These are phyloP conservation scores for Vigna reflexopilosa DNA, from an alignment of 306 rosid species.

Conservation along the genomic window DNA sequence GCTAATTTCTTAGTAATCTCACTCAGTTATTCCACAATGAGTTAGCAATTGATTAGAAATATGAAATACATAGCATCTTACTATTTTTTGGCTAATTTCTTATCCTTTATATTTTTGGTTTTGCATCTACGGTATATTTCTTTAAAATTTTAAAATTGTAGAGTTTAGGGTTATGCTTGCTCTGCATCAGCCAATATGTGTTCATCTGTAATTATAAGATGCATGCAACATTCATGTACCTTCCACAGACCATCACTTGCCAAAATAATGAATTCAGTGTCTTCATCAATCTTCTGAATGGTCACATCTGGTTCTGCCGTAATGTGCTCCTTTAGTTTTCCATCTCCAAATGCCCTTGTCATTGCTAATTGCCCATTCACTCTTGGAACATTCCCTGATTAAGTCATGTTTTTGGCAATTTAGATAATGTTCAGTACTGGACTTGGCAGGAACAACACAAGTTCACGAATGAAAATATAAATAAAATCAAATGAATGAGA, in stretches of 20 bases:
- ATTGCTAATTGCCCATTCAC: slow-evolving; percentile 74
- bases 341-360: slow-evolving; percentile 73
- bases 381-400: slow-evolving; percentile 58
- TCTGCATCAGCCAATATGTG: neutral
- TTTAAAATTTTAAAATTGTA: slow-evolving; percentile 3
- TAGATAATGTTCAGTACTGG: neutral
- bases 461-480: slow-evolving; percentile 34
- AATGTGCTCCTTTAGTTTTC: slow-evolving; percentile 58
- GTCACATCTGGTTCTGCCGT: slow-evolving; percentile 60
- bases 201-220: slow-evolving; percentile 10
- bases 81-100: neutral
- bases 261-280: slow-evolving; percentile 57
- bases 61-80: neutral
- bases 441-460: slow-evolving; percentile 2
- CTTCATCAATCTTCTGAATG: slow-evolving; percentile 48
- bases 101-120: neutral
- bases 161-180: neutral
- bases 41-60: neutral
- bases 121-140: neutral
- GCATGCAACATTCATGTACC: slow-evolving; percentile 35
- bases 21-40: neutral
- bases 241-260: slow-evolving; percentile 68
- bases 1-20: neutral
- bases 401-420: slow-evolving; percentile 48
- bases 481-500: neutral